These are phyloP conservation scores for Knoxia roxburghii DNA, from an alignment of 257 asterid genomes.

Conservation along the genomic window DNA sequence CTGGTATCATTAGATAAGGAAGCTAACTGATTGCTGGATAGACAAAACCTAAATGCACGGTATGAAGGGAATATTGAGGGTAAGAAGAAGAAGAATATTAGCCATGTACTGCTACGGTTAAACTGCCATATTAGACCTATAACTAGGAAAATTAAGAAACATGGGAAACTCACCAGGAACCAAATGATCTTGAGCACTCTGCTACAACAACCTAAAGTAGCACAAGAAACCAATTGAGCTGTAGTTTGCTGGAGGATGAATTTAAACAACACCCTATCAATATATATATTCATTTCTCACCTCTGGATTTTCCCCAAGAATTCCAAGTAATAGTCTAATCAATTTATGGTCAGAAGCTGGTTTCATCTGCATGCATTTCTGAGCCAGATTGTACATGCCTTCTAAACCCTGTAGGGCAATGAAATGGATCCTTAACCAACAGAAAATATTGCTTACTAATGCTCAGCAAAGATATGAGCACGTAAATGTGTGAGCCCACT, in stretches of 20 bases:
- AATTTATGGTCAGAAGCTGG: constrained; percentile 70
- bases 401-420: constrained; percentile 68
- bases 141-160: background rate
- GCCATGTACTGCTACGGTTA: background rate
- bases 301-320: constrained; percentile 83
- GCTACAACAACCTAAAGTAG: constrained; percentile 74
- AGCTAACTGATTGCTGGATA: background rate
- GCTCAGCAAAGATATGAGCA: background rate
- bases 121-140: background rate
- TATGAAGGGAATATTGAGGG: background rate
- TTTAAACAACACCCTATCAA: constrained; percentile 3
- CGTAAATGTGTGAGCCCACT: background rate
- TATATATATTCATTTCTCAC: constrained; percentile 27
- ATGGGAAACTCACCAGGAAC: constrained; percentile 71
- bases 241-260: constrained; percentile 15
- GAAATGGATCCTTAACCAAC: constrained; percentile 10
- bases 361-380: constrained; percentile 76
- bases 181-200: constrained; percentile 92
- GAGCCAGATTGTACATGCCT: constrained; percentile 78
- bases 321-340: constrained; percentile 69
- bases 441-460: background rate
- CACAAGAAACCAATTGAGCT: constrained; percentile 19
- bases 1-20: background rate
- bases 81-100: too few relatives aligned
- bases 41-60: background rate